Evolutionary conservation across 2,329 filamentous ascomycete species (phyloP).

Genomic region (Ophiostoma sp.): DNA sequence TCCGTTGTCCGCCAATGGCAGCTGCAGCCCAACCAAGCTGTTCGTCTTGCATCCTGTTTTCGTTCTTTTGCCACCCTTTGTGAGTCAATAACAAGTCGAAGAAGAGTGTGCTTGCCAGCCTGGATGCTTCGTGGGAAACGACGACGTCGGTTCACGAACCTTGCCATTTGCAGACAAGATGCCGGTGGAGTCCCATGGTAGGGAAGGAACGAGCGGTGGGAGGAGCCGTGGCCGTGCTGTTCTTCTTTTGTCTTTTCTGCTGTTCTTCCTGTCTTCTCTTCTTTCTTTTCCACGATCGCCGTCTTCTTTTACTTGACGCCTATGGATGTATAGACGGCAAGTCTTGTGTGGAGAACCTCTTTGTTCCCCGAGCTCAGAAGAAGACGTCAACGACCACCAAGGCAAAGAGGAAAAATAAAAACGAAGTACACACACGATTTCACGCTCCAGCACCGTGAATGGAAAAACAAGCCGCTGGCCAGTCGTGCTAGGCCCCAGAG

Average conservation of each 20-base stretch:
- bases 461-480: not conserved
- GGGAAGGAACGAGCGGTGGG: conserved; percentile 2
- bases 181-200: not conserved
- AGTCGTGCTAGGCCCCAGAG: not conserved
- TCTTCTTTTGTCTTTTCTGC: not conserved
- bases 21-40: not conserved
- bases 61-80: not conserved
- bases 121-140: not conserved
- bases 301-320: not conserved
- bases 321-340: not conserved
- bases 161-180: conserved; percentile 6
- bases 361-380: not conserved
- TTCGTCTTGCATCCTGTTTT: not conserved
- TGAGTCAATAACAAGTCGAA: not conserved
- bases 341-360: not conserved
- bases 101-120: not conserved
- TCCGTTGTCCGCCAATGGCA: not conserved
- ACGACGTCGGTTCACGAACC: not conserved
- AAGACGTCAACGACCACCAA: not conserved
- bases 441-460: not conserved
- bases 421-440: too few relatives aligned
- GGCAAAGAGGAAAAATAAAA: not conserved
- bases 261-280: not conserved
- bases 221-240: not conserved
- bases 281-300: not conserved